Evolutionary conservation across 2,329 filamentous ascomycete species (phyloP).

Genomic region (Xylaria sp.): DNA sequence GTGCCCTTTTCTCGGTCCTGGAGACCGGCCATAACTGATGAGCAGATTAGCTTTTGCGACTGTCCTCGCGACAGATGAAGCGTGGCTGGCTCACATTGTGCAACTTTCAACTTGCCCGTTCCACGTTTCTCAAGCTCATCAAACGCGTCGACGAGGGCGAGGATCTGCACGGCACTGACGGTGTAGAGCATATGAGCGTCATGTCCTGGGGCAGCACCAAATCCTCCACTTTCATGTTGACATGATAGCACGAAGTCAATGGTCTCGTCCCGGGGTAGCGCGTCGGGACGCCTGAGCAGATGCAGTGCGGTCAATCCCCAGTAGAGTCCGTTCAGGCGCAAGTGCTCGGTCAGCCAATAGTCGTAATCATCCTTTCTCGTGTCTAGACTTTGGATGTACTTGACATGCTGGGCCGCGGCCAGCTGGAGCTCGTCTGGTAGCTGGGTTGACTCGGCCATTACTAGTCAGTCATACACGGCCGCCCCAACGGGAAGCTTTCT

Average conservation of each 20-base stretch:
- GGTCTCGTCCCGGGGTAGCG: slow-evolving; percentile 80
- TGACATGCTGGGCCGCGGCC: slow-evolving; percentile 74
- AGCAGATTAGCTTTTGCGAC: slow-evolving; percentile 36
- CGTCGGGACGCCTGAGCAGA: slow-evolving; percentile 82
- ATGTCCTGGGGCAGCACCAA: slow-evolving; percentile 92
- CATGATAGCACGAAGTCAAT: slow-evolving; percentile 97
- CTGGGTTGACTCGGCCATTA: slow-evolving; percentile 51
- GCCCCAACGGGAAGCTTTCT: neutral
- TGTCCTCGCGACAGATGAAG: slow-evolving; percentile 29
- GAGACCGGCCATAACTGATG: slow-evolving; percentile 77
- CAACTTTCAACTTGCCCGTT: slow-evolving; percentile 77
- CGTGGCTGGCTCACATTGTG: slow-evolving; percentile 72
- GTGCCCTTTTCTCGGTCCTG: slow-evolving; percentile 85
- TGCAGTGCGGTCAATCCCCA: slow-evolving; percentile 94
- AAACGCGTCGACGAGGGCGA: slow-evolving; percentile 86
- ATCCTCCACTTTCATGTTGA: slow-evolving; percentile 87
- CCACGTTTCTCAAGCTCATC: slow-evolving; percentile 80
- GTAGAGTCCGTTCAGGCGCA: slow-evolving; percentile 94
- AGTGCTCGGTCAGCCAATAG: slow-evolving; percentile 97
- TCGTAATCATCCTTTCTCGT: slow-evolving; percentile 93
- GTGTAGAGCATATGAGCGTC: slow-evolving; percentile 98
- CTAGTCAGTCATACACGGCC: neutral
- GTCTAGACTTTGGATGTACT: slow-evolving; percentile 93
- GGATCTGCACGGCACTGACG: slow-evolving; percentile 91
- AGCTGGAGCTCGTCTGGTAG: slow-evolving; percentile 57